Evolutionary conservation across 1,284 basidiomycete species (phyloP).

Genomic region (Rhodotorula sp.): DNA sequence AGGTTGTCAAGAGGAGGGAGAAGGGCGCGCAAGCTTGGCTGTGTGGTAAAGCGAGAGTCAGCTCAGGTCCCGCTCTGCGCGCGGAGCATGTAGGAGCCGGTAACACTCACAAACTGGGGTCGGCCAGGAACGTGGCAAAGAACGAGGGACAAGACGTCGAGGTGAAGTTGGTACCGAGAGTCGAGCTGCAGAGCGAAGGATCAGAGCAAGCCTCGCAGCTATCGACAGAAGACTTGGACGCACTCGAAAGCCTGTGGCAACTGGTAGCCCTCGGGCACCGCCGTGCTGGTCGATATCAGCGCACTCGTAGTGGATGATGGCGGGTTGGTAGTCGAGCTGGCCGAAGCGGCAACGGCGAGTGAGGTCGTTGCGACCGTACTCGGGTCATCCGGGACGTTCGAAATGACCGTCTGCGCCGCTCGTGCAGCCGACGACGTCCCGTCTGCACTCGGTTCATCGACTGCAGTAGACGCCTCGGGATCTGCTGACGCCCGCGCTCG

Average conservation of each 20-base stretch:
- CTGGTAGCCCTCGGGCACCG: constrained; percentile 29
- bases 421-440: too few relatives aligned
- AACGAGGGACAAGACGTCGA: constrained; percentile 43
- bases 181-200: constrained; percentile 24
- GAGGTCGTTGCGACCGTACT: neutral
- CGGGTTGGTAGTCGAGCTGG: neutral
- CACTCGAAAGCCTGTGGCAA: constrained; percentile 42
- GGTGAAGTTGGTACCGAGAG: constrained; percentile 43
- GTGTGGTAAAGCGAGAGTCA: neutral
- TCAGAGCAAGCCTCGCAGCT: neutral
- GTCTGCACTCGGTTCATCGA: too few relatives aligned
- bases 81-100: neutral
- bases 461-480: too few relatives aligned
- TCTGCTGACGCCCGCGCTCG: neutral
- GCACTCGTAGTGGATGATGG: neutral
- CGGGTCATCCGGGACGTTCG: neutral
- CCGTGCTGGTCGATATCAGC: constrained; percentile 10
- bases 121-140: constrained; percentile 42
- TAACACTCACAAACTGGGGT: constrained; percentile 31
- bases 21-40: constrained; percentile 42
- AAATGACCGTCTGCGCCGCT: neutral
- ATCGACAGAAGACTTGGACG: neutral
- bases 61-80: accelerated
- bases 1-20: constrained; percentile 45
- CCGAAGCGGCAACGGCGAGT: neutral